These are phyloP conservation scores for Kernera saxatilis DNA, from an alignment of 345 rosid species.

Conservation along the genomic window DNA sequence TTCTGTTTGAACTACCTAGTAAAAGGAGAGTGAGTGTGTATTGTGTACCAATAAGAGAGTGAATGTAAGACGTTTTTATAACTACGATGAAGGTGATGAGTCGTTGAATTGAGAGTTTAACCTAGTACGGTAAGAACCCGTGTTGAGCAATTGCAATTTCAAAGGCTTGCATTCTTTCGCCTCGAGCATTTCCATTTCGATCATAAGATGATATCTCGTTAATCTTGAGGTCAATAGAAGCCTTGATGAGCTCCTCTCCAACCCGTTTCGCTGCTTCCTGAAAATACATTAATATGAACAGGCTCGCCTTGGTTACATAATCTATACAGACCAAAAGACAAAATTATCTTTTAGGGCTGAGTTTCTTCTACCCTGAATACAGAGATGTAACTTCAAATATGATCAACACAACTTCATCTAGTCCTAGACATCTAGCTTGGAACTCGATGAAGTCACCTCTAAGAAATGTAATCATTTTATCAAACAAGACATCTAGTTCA, in stretches of 20 bases:
- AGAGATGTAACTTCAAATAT: background rate
- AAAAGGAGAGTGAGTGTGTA: background rate
- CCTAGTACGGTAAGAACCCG: conserved; percentile 64
- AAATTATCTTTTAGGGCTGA: background rate
- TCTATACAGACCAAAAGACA: background rate
- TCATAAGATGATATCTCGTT: conserved; percentile 74
- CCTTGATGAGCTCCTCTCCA: conserved; percentile 78
- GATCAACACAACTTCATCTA: background rate
- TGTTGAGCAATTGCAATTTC: conserved; percentile 62
- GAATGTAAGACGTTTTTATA: background rate
- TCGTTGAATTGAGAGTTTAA: background rate
- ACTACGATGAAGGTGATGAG: background rate
- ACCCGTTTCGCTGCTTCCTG: conserved; percentile 84
- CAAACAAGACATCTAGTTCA: background rate
- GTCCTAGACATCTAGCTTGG: background rate
- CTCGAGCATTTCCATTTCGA: conserved; percentile 64
- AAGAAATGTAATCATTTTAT: background rate
- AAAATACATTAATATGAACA: conserved; percentile 1
- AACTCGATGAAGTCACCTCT: background rate
- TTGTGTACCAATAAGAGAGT: conserved; percentile 9
- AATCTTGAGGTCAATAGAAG: conserved; percentile 54
- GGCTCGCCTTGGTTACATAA: background rate
- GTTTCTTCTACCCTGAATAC: background rate
- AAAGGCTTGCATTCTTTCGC: conserved; percentile 81
- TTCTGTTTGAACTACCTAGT: conserved; percentile 17